These are phyloP conservation scores for Clonostachys byssicola DNA, from an alignment of 2,329 filamentous ascomycete species.

Conservation along the genomic window DNA sequence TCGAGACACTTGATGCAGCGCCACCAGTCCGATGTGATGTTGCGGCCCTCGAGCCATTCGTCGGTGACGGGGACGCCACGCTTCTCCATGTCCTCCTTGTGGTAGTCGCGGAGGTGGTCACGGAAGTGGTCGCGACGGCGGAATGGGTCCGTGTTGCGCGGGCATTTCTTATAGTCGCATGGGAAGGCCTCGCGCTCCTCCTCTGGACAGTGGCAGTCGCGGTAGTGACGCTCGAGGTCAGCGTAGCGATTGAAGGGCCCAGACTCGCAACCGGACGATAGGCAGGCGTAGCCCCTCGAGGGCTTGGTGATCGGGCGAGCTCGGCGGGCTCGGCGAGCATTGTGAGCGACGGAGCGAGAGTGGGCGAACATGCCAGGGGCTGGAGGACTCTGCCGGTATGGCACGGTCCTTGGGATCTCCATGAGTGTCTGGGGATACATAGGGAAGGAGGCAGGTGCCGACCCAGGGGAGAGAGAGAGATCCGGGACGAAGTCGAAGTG, in stretches of 20 bases:
- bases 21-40: conserved; percentile 41
- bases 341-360: no score
- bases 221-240: conserved; percentile 49
- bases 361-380: no score
- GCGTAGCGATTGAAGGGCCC: conserved; percentile 46
- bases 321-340: no score
- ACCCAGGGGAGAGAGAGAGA: no score
- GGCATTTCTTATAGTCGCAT: conserved; percentile 49
- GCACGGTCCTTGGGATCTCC: no score
- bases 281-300: no score
- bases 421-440: no score
- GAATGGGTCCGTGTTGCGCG: conserved; percentile 40
- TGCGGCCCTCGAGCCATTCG: conserved; percentile 32
- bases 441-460: no score
- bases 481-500: no score
- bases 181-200: conserved; percentile 34
- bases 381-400: no score
- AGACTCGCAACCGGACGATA: conserved; percentile 28
- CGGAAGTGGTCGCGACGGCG: conserved; percentile 52
- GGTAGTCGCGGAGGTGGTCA: conserved; percentile 51
- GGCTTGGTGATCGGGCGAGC: conserved; percentile 10
- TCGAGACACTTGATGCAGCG: conserved; percentile 48
- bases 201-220: conserved; percentile 39
- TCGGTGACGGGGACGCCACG: conserved; percentile 28
- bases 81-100: conserved; percentile 50